phyloP scores from a whole-genome alignment of 148 eudicot species.

The Drosera capensis region DNA sequence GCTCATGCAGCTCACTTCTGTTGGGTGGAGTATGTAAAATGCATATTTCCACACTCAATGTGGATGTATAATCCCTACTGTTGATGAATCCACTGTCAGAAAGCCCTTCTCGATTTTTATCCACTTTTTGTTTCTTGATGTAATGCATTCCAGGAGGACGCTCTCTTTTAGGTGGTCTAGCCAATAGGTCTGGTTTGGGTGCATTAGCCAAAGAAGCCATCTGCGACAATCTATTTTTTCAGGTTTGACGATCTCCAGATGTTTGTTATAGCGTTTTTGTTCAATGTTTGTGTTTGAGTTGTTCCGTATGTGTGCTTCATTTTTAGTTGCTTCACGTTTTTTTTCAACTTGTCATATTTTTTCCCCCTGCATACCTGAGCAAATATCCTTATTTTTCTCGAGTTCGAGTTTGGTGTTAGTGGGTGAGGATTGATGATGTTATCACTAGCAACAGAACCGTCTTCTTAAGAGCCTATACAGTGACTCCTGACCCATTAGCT shows the following conservation, averaged over 20 bases:
- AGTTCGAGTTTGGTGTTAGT: no score
- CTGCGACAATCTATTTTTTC: conserved; percentile 20
- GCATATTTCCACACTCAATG: no score
- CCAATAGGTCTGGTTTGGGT: conserved; percentile 17
- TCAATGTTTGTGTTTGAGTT: background rate
- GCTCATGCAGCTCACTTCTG: no score
- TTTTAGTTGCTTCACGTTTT: background rate
- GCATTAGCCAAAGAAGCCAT: conserved; percentile 19
- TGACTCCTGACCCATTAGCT: no score
- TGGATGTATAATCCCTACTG: no score
- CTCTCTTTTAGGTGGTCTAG: conserved; percentile 40
- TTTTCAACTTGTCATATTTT: background rate
- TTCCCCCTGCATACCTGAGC: background rate
- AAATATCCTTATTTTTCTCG: background rate
- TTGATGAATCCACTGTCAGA: no score
- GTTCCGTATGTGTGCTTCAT: background rate
- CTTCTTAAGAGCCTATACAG: no score
- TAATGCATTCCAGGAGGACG: conserved; percentile 24
- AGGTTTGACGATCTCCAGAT: conserved; percentile 24
- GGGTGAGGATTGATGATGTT: no score
- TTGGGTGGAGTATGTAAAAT: no score
- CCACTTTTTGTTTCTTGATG: background rate
- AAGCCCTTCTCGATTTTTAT: no score
- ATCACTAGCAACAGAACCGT: no score
- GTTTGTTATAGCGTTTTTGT: background rate